phyloP scores from a whole-genome alignment of 805 yeast genomes.

The Yamadazyma phyllophila region DNA sequence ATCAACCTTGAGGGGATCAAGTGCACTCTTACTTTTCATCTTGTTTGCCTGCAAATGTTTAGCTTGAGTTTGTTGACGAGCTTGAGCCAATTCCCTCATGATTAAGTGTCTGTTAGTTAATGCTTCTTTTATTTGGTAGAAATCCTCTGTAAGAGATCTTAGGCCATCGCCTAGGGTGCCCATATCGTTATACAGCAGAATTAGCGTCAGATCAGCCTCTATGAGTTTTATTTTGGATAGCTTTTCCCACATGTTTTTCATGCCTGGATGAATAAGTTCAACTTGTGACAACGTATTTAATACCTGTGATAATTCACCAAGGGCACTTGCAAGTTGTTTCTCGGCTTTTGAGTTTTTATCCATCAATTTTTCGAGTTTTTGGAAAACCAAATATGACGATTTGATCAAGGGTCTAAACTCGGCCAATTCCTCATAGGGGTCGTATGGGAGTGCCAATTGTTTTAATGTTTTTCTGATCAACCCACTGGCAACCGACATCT shows the following conservation, averaged over 20 bases:
- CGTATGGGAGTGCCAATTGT: slow-evolving; percentile 90
- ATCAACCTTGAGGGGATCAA: slow-evolving; percentile 85
- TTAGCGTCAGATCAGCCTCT: slow-evolving; percentile 73
- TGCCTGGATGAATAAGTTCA: slow-evolving; percentile 58
- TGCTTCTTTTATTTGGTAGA: slow-evolving; percentile 87
- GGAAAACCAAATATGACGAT: slow-evolving; percentile 59
- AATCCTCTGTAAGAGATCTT: slow-evolving; percentile 62
- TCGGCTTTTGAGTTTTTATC: slow-evolving; percentile 59
- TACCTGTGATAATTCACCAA: slow-evolving; percentile 47
- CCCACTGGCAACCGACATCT: slow-evolving; percentile 74
- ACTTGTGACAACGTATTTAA: slow-evolving; percentile 39
- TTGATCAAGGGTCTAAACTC: slow-evolving; percentile 86
- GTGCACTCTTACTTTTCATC: slow-evolving; percentile 66
- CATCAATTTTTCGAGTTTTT: slow-evolving; percentile 49
- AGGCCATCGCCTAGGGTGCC: slow-evolving; percentile 78
- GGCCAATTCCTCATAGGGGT: slow-evolving; percentile 76
- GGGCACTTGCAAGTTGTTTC: slow-evolving; percentile 47
- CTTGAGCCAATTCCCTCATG: slow-evolving; percentile 83
- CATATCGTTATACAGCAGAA: slow-evolving; percentile 67
- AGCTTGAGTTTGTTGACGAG: slow-evolving; percentile 69
- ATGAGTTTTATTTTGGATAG: slow-evolving; percentile 65
- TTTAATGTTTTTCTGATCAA: slow-evolving; percentile 84
- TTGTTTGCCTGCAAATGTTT: slow-evolving; percentile 72
- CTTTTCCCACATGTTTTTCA: slow-evolving; percentile 76
- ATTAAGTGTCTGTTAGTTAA: slow-evolving; percentile 87